These are phyloP conservation scores for Rubia yunnanensis DNA, from an alignment of 257 asterid species.

Conservation along the genomic window DNA sequence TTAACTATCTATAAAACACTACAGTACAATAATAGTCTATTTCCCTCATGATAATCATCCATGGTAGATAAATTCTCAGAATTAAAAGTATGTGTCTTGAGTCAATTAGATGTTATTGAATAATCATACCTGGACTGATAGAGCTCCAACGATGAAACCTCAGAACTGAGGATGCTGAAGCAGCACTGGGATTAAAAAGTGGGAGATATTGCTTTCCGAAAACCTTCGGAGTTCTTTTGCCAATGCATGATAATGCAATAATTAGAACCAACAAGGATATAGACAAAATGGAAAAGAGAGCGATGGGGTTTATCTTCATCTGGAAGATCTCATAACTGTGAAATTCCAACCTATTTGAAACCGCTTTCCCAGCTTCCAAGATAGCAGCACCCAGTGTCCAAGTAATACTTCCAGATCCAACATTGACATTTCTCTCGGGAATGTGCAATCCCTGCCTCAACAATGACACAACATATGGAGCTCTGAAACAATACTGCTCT, in stretches of 20 bases:
- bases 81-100: neutral
- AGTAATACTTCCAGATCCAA: conserved; percentile 93
- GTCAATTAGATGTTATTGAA: neutral
- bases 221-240: conserved; percentile 47
- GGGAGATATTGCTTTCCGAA: conserved; percentile 59
- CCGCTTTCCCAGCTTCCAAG: conserved; percentile 80
- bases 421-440: conserved; percentile 48
- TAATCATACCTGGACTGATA: conserved; percentile 53
- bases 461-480: conserved; percentile 73
- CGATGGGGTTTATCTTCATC: conserved; percentile 43
- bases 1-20: neutral
- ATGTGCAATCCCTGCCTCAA: conserved; percentile 93
- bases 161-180: conserved; percentile 49
- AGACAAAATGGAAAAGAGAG: conserved; percentile 37
- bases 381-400: conserved; percentile 98
- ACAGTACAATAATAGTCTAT: neutral
- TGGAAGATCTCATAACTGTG: conserved; percentile 39
- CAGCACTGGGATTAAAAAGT: conserved; percentile 52
- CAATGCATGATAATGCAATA: conserved; percentile 42
- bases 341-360: conserved; percentile 34
- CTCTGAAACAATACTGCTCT: conserved; percentile 93
- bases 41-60: too few relatives aligned
- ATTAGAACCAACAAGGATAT: conserved; percentile 58
- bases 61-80: neutral
- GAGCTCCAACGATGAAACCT: conserved; percentile 92